Conservation (phyloP, 148 eudicot genomes). For the Rhododendron ferrugineum region DNA sequence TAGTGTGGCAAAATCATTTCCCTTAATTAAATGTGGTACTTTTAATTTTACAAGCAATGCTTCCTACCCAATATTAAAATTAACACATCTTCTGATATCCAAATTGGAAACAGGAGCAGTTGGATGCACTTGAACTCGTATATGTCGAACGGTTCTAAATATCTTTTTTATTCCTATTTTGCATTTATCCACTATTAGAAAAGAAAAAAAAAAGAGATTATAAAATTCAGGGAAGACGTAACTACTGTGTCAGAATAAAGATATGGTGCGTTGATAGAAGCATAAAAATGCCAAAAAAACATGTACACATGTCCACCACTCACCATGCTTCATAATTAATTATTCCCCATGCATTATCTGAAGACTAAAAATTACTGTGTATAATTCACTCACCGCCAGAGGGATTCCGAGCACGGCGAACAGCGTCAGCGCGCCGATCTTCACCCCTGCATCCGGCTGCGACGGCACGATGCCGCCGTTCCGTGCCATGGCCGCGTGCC, state of each 20-base stretch:
- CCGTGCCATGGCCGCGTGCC: slow-evolving; percentile 15
- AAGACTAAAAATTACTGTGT: not conserved
- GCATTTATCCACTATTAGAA: not conserved
- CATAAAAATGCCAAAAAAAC: not conserved
- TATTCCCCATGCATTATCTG: not conserved
- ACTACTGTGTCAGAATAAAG: slow-evolving; percentile 1
- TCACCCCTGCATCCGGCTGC: slow-evolving; percentile 34
- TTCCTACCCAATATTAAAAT: too few species aligned
- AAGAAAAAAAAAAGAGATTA: not conserved
- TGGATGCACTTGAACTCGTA: too few species aligned
- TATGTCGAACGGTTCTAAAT: too few species aligned
- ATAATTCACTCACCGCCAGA: slow-evolving; percentile 45
- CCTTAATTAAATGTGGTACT: too few species aligned
- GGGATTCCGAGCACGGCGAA: slow-evolving; percentile 76
- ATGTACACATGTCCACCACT: not conserved
- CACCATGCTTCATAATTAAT: not conserved
- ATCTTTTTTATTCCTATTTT: not conserved
- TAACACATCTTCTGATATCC: too few species aligned
- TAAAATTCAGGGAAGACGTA: not conserved
- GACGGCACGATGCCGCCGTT: not conserved
- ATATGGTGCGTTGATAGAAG: not conserved
- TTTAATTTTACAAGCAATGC: too few species aligned
- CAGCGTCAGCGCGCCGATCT: slow-evolving; percentile 43
- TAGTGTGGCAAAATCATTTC: too few species aligned
- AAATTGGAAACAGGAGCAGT: too few species aligned